Evolutionary conservation across 352 stramenopile genomes (phyloP).

Genomic region (Saprolegnia diclina): DNA sequence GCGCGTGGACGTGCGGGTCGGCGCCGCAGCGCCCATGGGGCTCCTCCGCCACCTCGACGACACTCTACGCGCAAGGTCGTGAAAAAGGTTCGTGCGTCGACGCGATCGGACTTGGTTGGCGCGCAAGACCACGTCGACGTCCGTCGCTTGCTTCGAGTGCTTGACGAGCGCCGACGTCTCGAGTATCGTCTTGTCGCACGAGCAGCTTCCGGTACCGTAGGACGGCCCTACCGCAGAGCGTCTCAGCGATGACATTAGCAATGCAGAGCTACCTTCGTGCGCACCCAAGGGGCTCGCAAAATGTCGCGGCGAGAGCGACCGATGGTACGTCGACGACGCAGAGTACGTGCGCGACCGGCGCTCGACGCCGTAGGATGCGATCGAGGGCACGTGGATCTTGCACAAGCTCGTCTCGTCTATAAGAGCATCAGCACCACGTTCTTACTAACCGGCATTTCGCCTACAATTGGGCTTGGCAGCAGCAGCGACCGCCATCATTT

Average conservation of each 20-base stretch:
- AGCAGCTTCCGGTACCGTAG: constrained; percentile 19
- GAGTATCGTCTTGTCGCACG: constrained; percentile 22
- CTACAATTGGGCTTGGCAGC: constrained; percentile 48
- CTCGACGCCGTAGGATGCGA: constrained; percentile 44
- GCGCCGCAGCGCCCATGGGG: constrained; percentile 11
- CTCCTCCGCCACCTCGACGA: constrained; percentile 9
- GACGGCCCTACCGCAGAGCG: neutral
- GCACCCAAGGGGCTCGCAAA: neutral
- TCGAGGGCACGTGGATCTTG: constrained; percentile 47
- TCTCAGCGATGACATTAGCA: neutral
- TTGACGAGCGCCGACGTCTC: constrained; percentile 10
- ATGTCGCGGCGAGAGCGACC: neutral
- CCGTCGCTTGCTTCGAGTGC: constrained; percentile 16
- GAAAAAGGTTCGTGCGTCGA: neutral
- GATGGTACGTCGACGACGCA: constrained; percentile 14
- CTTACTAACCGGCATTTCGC: constrained; percentile 20
- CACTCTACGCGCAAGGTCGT: neutral
- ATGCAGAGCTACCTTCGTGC: neutral
- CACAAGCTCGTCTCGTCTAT: constrained; percentile 61
- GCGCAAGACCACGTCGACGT: constrained; percentile 17
- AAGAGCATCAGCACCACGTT: neutral
- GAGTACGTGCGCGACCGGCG: constrained; percentile 31
- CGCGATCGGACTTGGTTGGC: constrained; percentile 8
- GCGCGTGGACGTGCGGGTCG: constrained; percentile 25
- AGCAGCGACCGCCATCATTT: constrained; percentile 60